Base-by-base conservation (phyloP, 1,284 basidiomycete species). In the Agroathelia rolfsii region DNA sequence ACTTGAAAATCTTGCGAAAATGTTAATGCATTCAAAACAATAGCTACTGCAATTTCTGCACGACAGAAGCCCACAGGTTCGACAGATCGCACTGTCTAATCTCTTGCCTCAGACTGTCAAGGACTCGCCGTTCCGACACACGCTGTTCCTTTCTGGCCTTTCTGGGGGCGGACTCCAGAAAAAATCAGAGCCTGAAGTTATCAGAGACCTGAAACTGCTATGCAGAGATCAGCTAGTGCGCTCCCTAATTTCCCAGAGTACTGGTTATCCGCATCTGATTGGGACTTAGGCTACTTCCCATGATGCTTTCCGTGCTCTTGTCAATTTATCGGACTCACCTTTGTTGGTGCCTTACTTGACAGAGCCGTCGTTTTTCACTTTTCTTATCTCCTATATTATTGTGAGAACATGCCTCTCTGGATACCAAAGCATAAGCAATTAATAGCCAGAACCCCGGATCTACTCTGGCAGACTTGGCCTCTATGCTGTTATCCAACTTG, bases 401-500 rank as follows among this genome's bases (percentile, higher is more conserved):
- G 92, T 94, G 44, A 41, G 84, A 20, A 3, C n/a, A 23, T n/a
- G 13, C 28, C 16, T 7, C 19, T 36, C 16, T 35, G 18, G 6
- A 28, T 22, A 23, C 34, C 24, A 28, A 40, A 54, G 38, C 33
- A 18, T 30, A 28, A 41, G 32, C 24, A 30, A 38, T 17, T 30
- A 30, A 31, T 35, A 13, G 33, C 5, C 45, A 95, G 92, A 84
- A 94, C 57, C 81, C 86, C 5, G 75, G 84, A 41, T 82, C 93
- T 3, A 76, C 87, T 34, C 76, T 96, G 12, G 89, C 92, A 19
- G 94, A 97, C 60, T 73, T 97, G 7, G 90, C 92, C 1, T 78
- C 88, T 19, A 98, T 99, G 95, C 69, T 98, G 1, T 70, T 98
- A 5, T 96, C 93, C 12, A 99, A 99, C 58, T 64, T 97, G 26